Base-by-base conservation (phyloP, 192 early-diverging fungal genomes). In the Hyaloraphidium curvatum region DNA sequence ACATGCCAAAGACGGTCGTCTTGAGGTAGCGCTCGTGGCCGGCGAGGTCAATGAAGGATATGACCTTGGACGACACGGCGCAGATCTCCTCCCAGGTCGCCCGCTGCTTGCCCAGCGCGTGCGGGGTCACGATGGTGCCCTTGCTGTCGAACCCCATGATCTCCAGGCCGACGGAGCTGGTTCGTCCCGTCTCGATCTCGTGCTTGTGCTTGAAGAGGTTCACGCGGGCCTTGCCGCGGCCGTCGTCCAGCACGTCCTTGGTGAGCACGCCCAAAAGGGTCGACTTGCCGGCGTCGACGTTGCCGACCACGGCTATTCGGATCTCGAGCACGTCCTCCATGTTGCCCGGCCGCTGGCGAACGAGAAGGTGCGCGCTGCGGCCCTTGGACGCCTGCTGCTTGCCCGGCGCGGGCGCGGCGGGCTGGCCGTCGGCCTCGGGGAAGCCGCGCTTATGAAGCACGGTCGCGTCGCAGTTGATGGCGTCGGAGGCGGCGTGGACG, bases 201-300 rank as follows among this genome's bases (percentile, higher is more conserved):
- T 95, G 91, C 23, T 76, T 56, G 16, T 55, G 28, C 21, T 75
- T 61, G 61, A 91, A 91, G 30, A 94, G 68, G 57, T 90, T 89
- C 28, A 90, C 67, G 22, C 91, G 83, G 13, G 85, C 85, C 43
- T 79, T 85, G 40, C 91, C 91, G 33, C 91, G 77, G 13, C 91
- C 91, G 66, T 94, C 88, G 66, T 94, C 91, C 30, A 94, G 71
- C 1, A 79, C 70, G 39, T 85, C 81, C 67, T 89, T 89, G 3
- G 91, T 94, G 39, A 94, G 60, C 5, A 91, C 88, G 21, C 91
- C 91, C 23, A 94, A 67, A 54, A 89, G 64, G 0, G 91, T 94
- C 33, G 81, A 84, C 72, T 48, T 35, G 28, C n/a, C 63, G 13
- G 78, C 79, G 61, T 81, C 80, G 22, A 94, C 88, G 66, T 94